A percentile compares a stretch with the other conserved stretches of the same genome.
Conservation (phyloP, 2,329 filamentous ascomycete genomes). For the Aureobasidium namibiae region DNA sequence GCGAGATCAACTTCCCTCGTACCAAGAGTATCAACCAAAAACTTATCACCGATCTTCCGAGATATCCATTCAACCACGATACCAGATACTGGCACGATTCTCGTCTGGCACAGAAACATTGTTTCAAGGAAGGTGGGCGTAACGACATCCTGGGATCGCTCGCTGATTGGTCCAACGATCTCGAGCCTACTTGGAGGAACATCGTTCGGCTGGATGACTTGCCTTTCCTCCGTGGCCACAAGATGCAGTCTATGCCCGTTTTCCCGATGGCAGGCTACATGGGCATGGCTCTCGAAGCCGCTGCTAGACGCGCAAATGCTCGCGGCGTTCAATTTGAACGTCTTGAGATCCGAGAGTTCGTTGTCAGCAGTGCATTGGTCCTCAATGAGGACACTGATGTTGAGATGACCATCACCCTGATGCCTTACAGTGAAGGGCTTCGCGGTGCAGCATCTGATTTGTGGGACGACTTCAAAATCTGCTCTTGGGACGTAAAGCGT, state of each 20-base stretch:
- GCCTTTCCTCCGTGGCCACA: conserved; percentile 28
- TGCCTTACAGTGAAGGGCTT: not conserved
- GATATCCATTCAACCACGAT: conserved; percentile 17
- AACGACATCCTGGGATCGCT: conserved; percentile 6
- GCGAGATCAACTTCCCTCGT: conserved; percentile 6
- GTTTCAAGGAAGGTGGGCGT: conserved; percentile 6
- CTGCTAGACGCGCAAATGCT: not conserved
- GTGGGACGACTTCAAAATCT: conserved; percentile 7
- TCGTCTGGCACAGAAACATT: conserved; percentile 4
- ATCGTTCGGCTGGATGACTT: conserved; percentile 21
- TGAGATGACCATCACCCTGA: conserved; percentile 4
- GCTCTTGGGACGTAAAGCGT: conserved; percentile 4
- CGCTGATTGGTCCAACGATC: conserved; percentile 5
- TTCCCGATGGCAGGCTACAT: conserved; percentile 25
- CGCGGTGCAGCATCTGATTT: conserved; percentile 2
- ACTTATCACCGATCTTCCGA: conserved; percentile 14
- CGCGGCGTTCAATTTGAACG: conserved; percentile 4
- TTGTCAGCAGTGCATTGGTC: conserved; percentile 1
- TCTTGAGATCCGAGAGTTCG: not conserved
- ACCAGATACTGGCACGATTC: conserved; percentile 15
- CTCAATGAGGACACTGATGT: conserved; percentile 7
- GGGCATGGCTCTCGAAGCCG: conserved; percentile 18
- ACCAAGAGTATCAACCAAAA: conserved; percentile 1
- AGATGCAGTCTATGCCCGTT: conserved; percentile 23
- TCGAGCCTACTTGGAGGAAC: conserved; percentile 21